Percentiles rank a stretch among this genome's conserved stretches.
phyloP scores from a whole-genome alignment of 108 stramenopile species.

The Mediolabrus comicus region DNA sequence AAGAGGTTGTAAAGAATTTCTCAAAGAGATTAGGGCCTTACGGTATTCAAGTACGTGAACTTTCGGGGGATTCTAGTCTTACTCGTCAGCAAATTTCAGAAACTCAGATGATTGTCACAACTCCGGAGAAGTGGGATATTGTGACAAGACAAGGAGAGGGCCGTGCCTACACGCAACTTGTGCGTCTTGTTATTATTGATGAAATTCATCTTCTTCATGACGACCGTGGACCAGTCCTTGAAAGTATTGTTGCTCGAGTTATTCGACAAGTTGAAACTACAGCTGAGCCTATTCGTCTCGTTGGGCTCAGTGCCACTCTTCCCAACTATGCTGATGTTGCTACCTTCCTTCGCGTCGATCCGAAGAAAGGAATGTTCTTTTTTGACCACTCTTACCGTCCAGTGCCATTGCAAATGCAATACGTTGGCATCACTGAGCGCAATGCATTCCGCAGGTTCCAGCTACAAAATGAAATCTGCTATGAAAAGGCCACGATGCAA shows the following conservation, averaged over 20 bases:
- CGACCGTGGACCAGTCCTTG: slow-evolving; percentile 97
- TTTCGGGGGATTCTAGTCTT: slow-evolving; percentile 97
- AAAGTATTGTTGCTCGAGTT: slow-evolving; percentile 94
- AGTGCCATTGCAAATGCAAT: slow-evolving; percentile 99
- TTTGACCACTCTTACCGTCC: slow-evolving; percentile 99
- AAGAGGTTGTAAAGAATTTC: slow-evolving; percentile 97
- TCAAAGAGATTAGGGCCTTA: slow-evolving; percentile 85
- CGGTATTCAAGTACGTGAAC: slow-evolving; percentile 92
- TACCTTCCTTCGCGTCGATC: slow-evolving; percentile 95
- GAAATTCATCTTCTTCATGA: slow-evolving; percentile 99
- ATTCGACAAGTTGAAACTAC: slow-evolving; percentile 96
- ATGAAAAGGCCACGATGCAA: slow-evolving; percentile 93
- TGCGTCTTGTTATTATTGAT: slow-evolving; percentile 97
- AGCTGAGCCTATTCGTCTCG: slow-evolving; percentile 90
- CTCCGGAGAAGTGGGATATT: slow-evolving; percentile 99
- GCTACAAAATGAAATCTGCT: slow-evolving; percentile 99
- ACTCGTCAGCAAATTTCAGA: slow-evolving; percentile 95
- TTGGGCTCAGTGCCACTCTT: slow-evolving; percentile 98
- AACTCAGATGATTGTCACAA: slow-evolving; percentile 98
- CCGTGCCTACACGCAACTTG: slow-evolving; percentile 95
- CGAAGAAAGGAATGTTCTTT: slow-evolving; percentile 97
- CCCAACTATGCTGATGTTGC: slow-evolving; percentile 99
- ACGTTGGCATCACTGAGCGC: slow-evolving; percentile 97
- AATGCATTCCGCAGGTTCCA: slow-evolving; percentile 98
- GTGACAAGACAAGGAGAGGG: slow-evolving; percentile 99